phyloP scores from a whole-genome alignment of 176 grass and related monocot species.

The Urochloa ruziziensis region DNA sequence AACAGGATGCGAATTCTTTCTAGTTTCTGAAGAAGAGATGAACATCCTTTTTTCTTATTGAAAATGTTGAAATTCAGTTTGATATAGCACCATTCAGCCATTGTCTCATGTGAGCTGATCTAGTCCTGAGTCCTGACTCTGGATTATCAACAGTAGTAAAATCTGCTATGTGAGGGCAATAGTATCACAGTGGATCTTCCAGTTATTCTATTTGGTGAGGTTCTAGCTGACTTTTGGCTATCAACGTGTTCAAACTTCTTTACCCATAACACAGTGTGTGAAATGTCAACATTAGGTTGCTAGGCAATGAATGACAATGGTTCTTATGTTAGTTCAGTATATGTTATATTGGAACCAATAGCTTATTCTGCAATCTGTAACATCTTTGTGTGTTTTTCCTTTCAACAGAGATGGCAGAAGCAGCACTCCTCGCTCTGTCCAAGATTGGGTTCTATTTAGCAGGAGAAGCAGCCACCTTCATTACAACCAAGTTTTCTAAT shows the following conservation, averaged over 20 bases:
- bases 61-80: not conserved
- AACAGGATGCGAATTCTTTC: not conserved
- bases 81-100: not conserved
- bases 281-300: no score
- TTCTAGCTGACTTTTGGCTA: not conserved
- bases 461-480: conserved; percentile 9
- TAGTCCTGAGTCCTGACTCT: not conserved
- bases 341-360: no score
- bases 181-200: not conserved
- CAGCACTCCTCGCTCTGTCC: conserved; percentile 13
- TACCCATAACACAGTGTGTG: not conserved
- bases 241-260: no score
- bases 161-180: not conserved
- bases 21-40: not conserved
- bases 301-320: no score
- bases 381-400: not conserved
- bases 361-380: not conserved
- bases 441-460: conserved; percentile 28
- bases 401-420: conserved; percentile 21
- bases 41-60: not conserved
- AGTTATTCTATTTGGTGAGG: not conserved
- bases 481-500: conserved; percentile 13
- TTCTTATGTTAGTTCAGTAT: no score
- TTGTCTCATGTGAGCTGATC: not conserved
- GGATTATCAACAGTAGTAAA: not conserved